Base-by-base conservation (phyloP, 306 rosid genomes). In the Gynostemma pentaphyllum region DNA sequence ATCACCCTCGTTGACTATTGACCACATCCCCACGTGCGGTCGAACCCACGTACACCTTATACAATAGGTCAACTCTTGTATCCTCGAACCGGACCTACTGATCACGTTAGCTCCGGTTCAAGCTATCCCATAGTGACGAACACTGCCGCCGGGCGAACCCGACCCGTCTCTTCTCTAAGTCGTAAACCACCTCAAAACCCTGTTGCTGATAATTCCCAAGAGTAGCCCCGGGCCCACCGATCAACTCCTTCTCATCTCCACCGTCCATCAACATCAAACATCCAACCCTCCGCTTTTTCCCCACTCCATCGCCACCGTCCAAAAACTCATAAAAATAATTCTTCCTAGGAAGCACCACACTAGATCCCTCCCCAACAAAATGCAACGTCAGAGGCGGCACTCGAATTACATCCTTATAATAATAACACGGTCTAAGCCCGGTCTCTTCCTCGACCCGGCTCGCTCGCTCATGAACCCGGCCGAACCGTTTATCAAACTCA, bases 181-280 rank as follows among this genome's bases (percentile, higher is more conserved):
- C 99, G 62, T 92, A 92, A 1, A 77, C 83, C 21, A 92, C 94
- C 57, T 92, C 96, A 62, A 92, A 88, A 0, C 96, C 95, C 39
- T 92, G 99, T 60, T 92, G 99, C 47, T 92, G 96, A 9, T 92
- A 92, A 71, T 92, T 92, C 30, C 99, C 99, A 1, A 92, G 84
- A 0, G 80, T 86, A 1, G 96, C 99, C 42, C 87, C 86, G 5
- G 98, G 98, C 62, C 98, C 98, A 66, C 78, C 95, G 7, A 66
- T 70, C 19, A 78, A 74, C 22, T 91, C 98, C n/a, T 32, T 39
- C 22, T 84, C 96, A 81, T 84, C 90, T 0, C 96, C 99, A 15
- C 95, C 96, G 90, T 84, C 78, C 94, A 92, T 86, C 72, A 92
- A 8, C 96, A 88, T 88, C 88, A 89, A 37, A 48, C 99, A 92